Percentiles rank a stretch among this genome's conserved stretches.
Conservation (phyloP, 495 filamentous ascomycete genomes). For the Daldinia vernicosa region DNA sequence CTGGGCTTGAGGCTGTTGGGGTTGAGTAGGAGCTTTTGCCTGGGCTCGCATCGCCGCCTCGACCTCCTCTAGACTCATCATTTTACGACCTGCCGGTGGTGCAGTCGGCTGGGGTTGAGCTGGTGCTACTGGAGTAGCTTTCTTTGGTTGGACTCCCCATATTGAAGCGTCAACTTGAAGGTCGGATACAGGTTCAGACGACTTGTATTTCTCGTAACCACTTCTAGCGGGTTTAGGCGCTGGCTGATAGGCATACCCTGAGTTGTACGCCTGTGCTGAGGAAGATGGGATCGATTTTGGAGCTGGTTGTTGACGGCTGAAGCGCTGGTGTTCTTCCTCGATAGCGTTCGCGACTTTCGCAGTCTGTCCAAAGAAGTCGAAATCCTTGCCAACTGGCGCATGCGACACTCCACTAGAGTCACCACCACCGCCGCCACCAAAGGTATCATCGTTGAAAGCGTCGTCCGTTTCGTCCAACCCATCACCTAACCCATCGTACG, state of each 20-base stretch:
- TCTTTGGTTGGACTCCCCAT: conserved; percentile 80
- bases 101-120: conserved; percentile 37
- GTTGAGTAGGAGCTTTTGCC: conserved; percentile 53
- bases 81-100: conserved; percentile 68
- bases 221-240: conserved; percentile 68
- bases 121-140: conserved; percentile 51
- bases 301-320: conserved; percentile 69
- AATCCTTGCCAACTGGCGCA: conserved; percentile 80
- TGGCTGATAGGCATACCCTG: conserved; percentile 56
- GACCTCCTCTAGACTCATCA: conserved; percentile 97
- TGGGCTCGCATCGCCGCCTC: conserved; percentile 90
- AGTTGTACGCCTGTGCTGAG: conserved; percentile 43
- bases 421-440: conserved; percentile 65
- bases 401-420: conserved; percentile 45
- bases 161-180: conserved; percentile 92
- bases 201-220: conserved; percentile 89
- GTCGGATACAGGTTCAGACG: conserved; percentile 76
- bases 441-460: conserved; percentile 98
- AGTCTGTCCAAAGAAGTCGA: conserved; percentile 95
- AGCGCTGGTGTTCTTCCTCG: conserved; percentile 88
- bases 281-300: conserved; percentile 47
- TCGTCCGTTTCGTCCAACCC: conserved; percentile 92
- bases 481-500: conserved; percentile 94
- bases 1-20: conserved; percentile 44
- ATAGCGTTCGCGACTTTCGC: conserved; percentile 85